Base-by-base conservation (phyloP, 768 basidiomycete species). In the Agaricus blazei region DNA sequence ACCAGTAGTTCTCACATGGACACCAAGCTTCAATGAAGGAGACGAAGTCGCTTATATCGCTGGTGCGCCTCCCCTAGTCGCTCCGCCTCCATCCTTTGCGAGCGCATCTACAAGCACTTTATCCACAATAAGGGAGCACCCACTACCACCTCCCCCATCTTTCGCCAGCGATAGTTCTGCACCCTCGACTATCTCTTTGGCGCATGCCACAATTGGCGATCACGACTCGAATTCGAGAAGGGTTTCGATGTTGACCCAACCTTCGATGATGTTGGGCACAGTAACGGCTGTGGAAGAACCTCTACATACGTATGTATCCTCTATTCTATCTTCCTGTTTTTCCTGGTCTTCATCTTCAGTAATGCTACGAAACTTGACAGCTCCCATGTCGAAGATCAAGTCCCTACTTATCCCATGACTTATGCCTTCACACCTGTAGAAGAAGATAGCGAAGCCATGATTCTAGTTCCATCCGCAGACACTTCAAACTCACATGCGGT, bases 381-480 rank as follows among this genome's bases (percentile, higher is more conserved):
- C 9, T 44, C 5, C 11, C 34, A 56, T 43, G 28, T 37, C 9
- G 54, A 56, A 49, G 54, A 41, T 19, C 41, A 41, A 36, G 23
- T 50, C 6, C 48, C 54, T 19, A 56, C 31, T 9, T 49, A 34
- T 29, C n/a, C 54, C n/a, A n/a, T 56, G 6, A 48, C 49, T 12
- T 56, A 56, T 23, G 27, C 54, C 0, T 56, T 56, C 23, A 27
- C 31, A 8, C 48, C 41, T 5, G 14, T 49, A 6, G 54, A 50
- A 15, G 48, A 29, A 37, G 47, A 50, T 8, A 9, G 12, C 4
- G 19, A 50, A 15, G 26, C 54, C 11, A 50, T 56, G 54, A 38
- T 62, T 4, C 15, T 65, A 19, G 48, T 63, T n/a, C 64, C 59
- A 11, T 54, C 61, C 23, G 12, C 45, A 3, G 47, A 51, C 19